Evolutionary conservation across 139 green algal genomes (phyloP).

Genomic region (Tetraselmis chui): DNA sequence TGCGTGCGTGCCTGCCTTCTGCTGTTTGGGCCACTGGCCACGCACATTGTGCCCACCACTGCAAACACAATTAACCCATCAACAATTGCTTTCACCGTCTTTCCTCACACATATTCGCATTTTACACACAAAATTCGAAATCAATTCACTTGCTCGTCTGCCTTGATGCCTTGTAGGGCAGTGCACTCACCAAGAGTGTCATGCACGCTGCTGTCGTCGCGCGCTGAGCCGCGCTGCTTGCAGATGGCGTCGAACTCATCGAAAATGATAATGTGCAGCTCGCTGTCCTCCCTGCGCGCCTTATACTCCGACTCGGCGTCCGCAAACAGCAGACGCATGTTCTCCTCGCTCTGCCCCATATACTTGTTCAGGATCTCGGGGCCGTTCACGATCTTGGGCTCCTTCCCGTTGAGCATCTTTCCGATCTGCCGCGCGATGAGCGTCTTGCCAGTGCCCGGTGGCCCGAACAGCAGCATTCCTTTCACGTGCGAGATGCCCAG

Average conservation of each 20-base stretch:
- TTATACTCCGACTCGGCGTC: constrained; percentile 85
- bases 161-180: too few species aligned
- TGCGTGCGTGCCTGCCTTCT: too few species aligned
- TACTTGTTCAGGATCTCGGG: constrained; percentile 75
- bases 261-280: constrained; percentile 99
- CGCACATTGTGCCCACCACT: too few species aligned
- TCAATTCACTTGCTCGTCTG: too few species aligned
- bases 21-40: too few species aligned
- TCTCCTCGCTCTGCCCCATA: constrained; percentile 93
- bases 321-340: constrained; percentile 92
- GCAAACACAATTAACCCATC: too few species aligned
- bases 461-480: constrained; percentile 79
- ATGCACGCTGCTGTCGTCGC: constrained; percentile 79
- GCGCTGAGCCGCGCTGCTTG: constrained; percentile 80
- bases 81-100: too few species aligned
- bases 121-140: too few species aligned
- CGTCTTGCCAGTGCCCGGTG: constrained; percentile 93
- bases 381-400: constrained; percentile 89
- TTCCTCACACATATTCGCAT: too few species aligned
- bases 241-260: constrained; percentile 99
- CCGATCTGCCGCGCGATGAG: constrained; percentile 98
- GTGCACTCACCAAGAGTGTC: constrained; percentile 76
- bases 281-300: constrained; percentile 56
- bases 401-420: constrained; percentile 98
- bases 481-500: constrained; percentile 96